Conservation (phyloP, 2,329 filamentous ascomycete genomes). For the Fusarium sp. region DNA sequence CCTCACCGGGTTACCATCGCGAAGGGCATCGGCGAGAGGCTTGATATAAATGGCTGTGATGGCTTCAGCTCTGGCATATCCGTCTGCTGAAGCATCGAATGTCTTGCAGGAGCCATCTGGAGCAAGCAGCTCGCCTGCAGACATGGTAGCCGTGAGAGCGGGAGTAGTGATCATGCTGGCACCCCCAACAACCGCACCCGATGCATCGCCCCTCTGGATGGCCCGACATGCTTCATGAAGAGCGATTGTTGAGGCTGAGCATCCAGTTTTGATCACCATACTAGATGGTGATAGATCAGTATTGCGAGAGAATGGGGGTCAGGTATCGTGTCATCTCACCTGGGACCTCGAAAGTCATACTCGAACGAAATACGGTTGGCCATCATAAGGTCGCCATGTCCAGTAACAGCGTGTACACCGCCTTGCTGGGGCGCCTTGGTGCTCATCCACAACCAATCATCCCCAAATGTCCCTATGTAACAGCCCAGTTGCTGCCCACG, state of each 20-base stretch:
- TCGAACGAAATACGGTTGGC: slow-evolving; percentile 15
- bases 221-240: slow-evolving; percentile 2
- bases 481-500: slow-evolving; percentile 7
- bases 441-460: slow-evolving; percentile 9
- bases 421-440: not conserved
- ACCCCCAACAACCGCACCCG: not conserved
- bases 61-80: slow-evolving; percentile 4
- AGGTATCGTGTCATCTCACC: not conserved
- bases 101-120: slow-evolving; percentile 51
- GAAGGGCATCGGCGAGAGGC: slow-evolving; percentile 3
- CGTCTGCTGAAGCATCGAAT: slow-evolving; percentile 11
- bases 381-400: slow-evolving; percentile 6
- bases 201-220: not conserved
- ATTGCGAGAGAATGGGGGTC: not conserved
- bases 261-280: slow-evolving; percentile 3
- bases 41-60: slow-evolving; percentile 13
- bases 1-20: slow-evolving; percentile 6
- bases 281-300: not conserved
- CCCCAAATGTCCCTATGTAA: slow-evolving; percentile 8
- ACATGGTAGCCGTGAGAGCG: not conserved
- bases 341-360: slow-evolving; percentile 10
- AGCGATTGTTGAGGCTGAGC: slow-evolving; percentile 1
- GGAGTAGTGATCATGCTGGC: slow-evolving; percentile 12
- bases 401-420: not conserved
- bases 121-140: slow-evolving; percentile 45